Conservation (phyloP, 345 rosid species). For the Combretum micranthum region DNA sequence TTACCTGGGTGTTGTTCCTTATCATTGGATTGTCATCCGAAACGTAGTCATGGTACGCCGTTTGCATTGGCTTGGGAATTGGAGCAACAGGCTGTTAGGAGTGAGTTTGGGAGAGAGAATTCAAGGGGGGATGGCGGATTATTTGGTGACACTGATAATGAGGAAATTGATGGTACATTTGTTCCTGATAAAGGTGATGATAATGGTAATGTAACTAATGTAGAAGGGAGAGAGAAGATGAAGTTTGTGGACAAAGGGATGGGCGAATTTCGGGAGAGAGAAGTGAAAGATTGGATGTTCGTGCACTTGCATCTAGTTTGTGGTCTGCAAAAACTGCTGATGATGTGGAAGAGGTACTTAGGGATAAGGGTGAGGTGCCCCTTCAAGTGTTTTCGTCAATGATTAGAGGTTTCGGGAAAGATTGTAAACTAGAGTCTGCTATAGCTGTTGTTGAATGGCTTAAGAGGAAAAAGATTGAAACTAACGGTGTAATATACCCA, state of each 20-base stretch:
- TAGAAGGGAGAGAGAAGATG: conserved; percentile 9
- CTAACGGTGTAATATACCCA: conserved; percentile 45
- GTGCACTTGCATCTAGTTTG: conserved; percentile 43
- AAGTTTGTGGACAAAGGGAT: conserved; percentile 5
- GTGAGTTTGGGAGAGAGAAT: conserved; percentile 27
- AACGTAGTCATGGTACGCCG: conserved; percentile 21
- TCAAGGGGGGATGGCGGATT: conserved; percentile 15
- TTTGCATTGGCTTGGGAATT: conserved; percentile 47
- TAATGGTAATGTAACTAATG: conserved; percentile 18
- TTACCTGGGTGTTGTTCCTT: conserved; percentile 5
- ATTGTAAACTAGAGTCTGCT: conserved; percentile 50
- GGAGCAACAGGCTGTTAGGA: conserved; percentile 45
- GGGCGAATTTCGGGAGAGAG: conserved; percentile 15
- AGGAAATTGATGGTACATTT: neutral
- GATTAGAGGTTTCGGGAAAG: conserved; percentile 69
- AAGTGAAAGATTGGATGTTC: conserved; percentile 46
- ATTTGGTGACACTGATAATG: neutral
- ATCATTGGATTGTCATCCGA: conserved; percentile 7
- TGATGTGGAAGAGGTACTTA: conserved; percentile 67
- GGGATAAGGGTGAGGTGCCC: conserved; percentile 57
- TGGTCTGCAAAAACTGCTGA: conserved; percentile 56
- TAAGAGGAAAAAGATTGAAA: conserved; percentile 60
- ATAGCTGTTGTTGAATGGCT: conserved; percentile 82
- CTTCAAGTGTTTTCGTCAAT: conserved; percentile 56
- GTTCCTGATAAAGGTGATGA: conserved; percentile 8